Evolutionary conservation across 2,329 filamentous ascomycete genomes (phyloP), one percentile per base, ranked within the genome.

Genomic region (Diatrype stigma): DNA sequence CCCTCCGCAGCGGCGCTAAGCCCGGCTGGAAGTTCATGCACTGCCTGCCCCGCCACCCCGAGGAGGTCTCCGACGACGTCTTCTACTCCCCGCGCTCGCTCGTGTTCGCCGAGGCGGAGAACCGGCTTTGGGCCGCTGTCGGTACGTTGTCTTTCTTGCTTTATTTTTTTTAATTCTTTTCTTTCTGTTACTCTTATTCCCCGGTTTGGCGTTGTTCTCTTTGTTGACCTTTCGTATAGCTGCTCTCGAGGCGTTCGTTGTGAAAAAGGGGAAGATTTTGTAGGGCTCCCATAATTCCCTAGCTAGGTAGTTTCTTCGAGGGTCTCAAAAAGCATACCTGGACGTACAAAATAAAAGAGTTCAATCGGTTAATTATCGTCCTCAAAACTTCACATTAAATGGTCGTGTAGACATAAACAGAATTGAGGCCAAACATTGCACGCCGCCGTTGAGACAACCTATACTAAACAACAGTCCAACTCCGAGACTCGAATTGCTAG

Each of bases 21-120:
- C 78, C 87, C 14, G 81, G 81, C 56, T 99, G 94, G 94, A 91
- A 90, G 71, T 99, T 99, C 69, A 96, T 99, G 94, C 94, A 99
- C 75, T 99, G 94, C 69, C 73, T 99, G 52, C 94, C 94, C 14
- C 82, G 94, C 56, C 92, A 99, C 67, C 82, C 82, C 0, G 93
- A 99, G 70, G 94, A 99, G 73, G 94, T 99, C 32, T 84, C 81
- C 51, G 93, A 99, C 64, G 91, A 94, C 65, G 92, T 99, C 2
- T 97, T 99, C 67, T 96, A 97, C 70, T 85, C 89, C 45, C 78
- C 82, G 0, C 81, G 87, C 63, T 96, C 89, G 37, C 75, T 99
- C 23, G 94, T 97, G 3, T 99, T 96, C 73, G 84, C 83, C 2
- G 94, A 99, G 71, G 94, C 90, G 0, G 92, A 97, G 74, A 99